Percentiles rank a stretch among this genome's conserved stretches.
These are phyloP conservation scores for Teratosphaeria gauchensis DNA, from an alignment of 2,329 filamentous ascomycete genomes.

Conservation along the genomic window DNA sequence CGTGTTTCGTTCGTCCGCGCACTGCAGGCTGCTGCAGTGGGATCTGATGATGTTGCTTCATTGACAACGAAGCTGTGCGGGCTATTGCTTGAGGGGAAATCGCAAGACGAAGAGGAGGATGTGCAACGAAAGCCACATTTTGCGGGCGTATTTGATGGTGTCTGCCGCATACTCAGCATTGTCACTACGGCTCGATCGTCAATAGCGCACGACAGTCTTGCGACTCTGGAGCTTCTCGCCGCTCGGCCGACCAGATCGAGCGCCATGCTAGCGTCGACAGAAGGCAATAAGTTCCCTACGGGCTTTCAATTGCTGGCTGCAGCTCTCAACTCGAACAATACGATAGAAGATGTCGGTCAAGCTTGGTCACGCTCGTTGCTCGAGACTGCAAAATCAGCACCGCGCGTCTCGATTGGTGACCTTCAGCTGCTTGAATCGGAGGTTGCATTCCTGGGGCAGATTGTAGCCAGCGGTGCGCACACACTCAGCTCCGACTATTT, in stretches of 20 bases:
- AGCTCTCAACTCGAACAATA: not conserved
- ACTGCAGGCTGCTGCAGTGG: conserved; percentile 7
- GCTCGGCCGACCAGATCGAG: not conserved
- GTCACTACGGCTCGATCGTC: not conserved
- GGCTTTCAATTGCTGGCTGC: not conserved
- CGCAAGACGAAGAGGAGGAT: not conserved
- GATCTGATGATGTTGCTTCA: conserved; percentile 8
- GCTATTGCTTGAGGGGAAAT: conserved; percentile 6
- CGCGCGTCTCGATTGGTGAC: conserved; percentile 30
- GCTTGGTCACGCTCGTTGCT: not conserved
- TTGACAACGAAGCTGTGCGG: conserved; percentile 10
- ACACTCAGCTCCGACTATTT: conserved; percentile 25
- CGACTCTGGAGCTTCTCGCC: conserved; percentile 9
- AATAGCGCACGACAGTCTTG: conserved; percentile 1
- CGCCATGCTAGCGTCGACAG: not conserved
- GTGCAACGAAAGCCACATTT: not conserved
- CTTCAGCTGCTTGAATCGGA: conserved; percentile 34
- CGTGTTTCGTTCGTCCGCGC: conserved; percentile 17
- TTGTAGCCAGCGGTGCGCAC: conserved; percentile 25
- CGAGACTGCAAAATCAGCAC: conserved; percentile 6
- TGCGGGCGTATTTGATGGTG: conserved; percentile 33
- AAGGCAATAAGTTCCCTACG: not conserved
- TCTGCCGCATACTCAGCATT: conserved; percentile 30
- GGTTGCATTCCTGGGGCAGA: conserved; percentile 27
- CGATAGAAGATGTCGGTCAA: not conserved